phyloP scores from a whole-genome alignment of 2,329 filamentous ascomycete genomes.

The Botrytis porri region DNA sequence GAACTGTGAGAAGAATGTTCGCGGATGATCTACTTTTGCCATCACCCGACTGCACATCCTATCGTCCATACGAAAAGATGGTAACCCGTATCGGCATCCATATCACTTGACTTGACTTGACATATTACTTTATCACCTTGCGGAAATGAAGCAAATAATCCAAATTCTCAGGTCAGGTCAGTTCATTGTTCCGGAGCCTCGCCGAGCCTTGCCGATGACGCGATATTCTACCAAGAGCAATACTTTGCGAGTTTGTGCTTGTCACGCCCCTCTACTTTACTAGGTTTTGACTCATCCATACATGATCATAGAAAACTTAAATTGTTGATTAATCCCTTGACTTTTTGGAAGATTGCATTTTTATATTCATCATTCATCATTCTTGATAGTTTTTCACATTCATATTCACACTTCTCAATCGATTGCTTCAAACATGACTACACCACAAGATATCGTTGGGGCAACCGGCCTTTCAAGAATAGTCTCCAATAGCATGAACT shows the following conservation, averaged over 20 bases:
- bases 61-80: background rate
- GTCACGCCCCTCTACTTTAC: background rate
- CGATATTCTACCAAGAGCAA: constrained; percentile 11
- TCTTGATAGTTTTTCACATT: background rate
- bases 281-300: constrained; percentile 14
- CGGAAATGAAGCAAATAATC: background rate
- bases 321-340: constrained; percentile 1
- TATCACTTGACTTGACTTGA: background rate
- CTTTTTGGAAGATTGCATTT: background rate
- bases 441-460: constrained; percentile 47
- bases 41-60: background rate
- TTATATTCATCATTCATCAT: background rate
- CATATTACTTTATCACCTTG: background rate
- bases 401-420: background rate
- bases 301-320: constrained; percentile 6
- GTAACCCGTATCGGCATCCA: background rate
- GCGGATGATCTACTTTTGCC: background rate
- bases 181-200: constrained; percentile 5
- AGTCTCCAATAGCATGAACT: constrained; percentile 59
- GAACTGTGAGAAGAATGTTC: background rate
- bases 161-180: background rate
- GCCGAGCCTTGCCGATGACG: constrained; percentile 8
- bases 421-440: constrained; percentile 6
- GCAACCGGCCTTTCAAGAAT: constrained; percentile 39
- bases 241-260: constrained; percentile 11